Conservation (phyloP, 495 filamentous ascomycete genomes). For the Aspergillus mulundensis region DNA sequence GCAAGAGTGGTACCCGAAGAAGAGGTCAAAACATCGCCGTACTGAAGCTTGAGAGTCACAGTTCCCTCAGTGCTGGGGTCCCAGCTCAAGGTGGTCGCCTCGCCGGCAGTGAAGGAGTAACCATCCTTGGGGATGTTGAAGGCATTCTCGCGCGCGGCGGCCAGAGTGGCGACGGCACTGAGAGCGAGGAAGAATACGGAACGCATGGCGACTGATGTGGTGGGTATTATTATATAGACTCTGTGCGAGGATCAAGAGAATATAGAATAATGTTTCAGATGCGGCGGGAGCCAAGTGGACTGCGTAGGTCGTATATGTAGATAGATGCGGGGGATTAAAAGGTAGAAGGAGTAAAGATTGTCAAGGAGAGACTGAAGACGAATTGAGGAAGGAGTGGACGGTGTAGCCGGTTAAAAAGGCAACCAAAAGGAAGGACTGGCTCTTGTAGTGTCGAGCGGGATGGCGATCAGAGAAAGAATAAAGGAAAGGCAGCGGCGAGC, state of each 20-base stretch:
- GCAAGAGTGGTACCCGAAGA: conserved; percentile 45
- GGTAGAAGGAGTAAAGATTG: not conserved
- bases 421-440: conserved; percentile 14
- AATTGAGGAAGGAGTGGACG: conserved; percentile 1
- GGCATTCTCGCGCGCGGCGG: conserved; percentile 42
- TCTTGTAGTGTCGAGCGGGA: not conserved
- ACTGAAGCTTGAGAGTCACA: conserved; percentile 52
- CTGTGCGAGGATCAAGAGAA: conserved; percentile 7
- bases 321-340: conserved; percentile 8
- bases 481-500: conserved; percentile 9
- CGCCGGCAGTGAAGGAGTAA: conserved; percentile 46
- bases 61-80: conserved; percentile 48
- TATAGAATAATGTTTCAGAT: conserved; percentile 9
- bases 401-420: conserved; percentile 6
- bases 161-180: conserved; percentile 38
- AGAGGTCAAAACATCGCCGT: conserved; percentile 43
- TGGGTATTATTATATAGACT: conserved; percentile 7
- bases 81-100: conserved; percentile 53
- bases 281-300: not conserved
- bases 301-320: conserved; percentile 11
- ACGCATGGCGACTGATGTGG: conserved; percentile 37
- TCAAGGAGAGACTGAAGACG: conserved; percentile 9
- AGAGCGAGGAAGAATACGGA: conserved; percentile 34
- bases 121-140: conserved; percentile 50
- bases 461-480: not conserved